A percentile compares a stretch with the other conserved stretches of the same genome.
Conservation (phyloP, 768 basidiomycete species). For the Boletus fagicola region DNA sequence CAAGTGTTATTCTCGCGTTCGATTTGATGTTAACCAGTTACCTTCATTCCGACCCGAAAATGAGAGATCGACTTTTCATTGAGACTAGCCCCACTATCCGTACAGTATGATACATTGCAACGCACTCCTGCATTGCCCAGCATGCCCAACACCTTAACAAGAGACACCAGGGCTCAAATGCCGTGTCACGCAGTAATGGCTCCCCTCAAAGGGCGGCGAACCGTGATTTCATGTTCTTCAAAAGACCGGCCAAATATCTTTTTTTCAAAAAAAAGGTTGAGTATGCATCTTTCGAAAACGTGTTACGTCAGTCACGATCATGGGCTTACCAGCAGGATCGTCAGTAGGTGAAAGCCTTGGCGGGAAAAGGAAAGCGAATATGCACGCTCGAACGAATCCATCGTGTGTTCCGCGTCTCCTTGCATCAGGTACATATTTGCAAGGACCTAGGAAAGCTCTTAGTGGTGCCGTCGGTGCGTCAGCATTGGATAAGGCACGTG, state of each 20-base stretch:
- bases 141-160: no score
- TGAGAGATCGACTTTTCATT: neutral
- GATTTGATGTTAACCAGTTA: neutral
- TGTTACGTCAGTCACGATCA: neutral
- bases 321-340: neutral
- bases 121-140: neutral
- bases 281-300: neutral
- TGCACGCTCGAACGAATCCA: neutral
- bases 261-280: neutral
- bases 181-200: neutral
- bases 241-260: constrained; percentile 5
- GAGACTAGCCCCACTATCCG: neutral
- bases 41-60: no score
- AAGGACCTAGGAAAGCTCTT: neutral
- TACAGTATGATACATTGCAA: neutral
- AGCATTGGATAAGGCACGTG: neutral
- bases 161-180: no score
- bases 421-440: neutral
- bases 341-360: neutral
- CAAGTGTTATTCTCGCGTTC: no score
- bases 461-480: neutral
- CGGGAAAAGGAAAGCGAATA: neutral
- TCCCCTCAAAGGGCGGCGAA: constrained; percentile 1
- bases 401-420: neutral
- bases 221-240: constrained; percentile 7